Conservation (phyloP, 805 yeast species). For the Candida odintsovae region DNA sequence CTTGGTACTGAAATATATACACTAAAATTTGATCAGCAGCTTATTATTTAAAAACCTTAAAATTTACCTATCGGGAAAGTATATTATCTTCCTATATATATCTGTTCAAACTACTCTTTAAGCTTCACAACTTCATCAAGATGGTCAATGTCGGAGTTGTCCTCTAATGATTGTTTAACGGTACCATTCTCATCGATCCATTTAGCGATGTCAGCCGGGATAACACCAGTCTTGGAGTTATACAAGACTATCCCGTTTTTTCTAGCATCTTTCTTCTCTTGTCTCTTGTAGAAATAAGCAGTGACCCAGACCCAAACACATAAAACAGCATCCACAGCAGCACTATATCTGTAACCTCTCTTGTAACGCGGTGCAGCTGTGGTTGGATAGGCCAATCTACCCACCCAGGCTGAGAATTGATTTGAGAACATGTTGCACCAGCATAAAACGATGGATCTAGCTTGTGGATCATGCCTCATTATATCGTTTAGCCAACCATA, state of each 20-base stretch:
- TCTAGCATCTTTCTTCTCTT: slow-evolving; percentile 31
- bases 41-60: too few species aligned
- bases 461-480: slow-evolving; percentile 46
- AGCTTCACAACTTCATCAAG: too few species aligned
- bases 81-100: too few species aligned
- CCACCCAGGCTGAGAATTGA: slow-evolving; percentile 47
- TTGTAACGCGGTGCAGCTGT: slow-evolving; percentile 48
- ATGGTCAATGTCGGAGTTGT: too few species aligned
- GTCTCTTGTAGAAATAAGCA: slow-evolving; percentile 27
- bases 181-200: background rate
- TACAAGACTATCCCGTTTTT: slow-evolving; percentile 32
- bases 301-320: slow-evolving; percentile 17
- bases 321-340: slow-evolving; percentile 18
- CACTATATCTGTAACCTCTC: slow-evolving; percentile 41
- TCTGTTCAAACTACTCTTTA: too few species aligned
- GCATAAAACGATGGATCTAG: slow-evolving; percentile 37
- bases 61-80: too few species aligned
- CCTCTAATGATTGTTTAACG: too few species aligned
- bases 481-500: slow-evolving; percentile 58
- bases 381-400: slow-evolving; percentile 28
- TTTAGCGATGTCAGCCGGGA: slow-evolving; percentile 5
- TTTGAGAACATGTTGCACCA: slow-evolving; percentile 46
- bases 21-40: too few species aligned
- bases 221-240: slow-evolving; percentile 21
- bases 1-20: slow-evolving; percentile 63